These are phyloP conservation scores for Trichoderma parareesei DNA, from an alignment of 495 filamentous ascomycete genomes.

Conservation along the genomic window DNA sequence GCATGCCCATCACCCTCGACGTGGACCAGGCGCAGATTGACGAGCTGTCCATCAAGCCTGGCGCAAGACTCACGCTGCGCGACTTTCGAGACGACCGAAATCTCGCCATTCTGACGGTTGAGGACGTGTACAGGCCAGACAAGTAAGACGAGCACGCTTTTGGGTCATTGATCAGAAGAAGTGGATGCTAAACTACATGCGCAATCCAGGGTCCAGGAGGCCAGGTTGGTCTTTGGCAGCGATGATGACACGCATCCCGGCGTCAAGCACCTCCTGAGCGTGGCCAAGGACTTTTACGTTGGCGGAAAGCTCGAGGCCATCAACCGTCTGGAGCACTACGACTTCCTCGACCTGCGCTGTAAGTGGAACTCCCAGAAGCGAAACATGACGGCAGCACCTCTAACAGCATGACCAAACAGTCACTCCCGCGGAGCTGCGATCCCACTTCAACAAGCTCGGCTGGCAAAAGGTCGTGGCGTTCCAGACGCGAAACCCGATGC, in stretches of 20 bases:
- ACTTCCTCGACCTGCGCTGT: conserved; percentile 96
- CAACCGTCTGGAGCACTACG: conserved; percentile 92
- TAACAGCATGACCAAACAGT: conserved; percentile 38
- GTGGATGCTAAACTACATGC: background rate
- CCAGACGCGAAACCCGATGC: conserved; percentile 99
- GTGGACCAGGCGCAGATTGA: conserved; percentile 64
- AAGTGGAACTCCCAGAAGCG: conserved; percentile 23
- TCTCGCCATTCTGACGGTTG: conserved; percentile 89
- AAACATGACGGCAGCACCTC: background rate
- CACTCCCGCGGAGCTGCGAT: conserved; percentile 86
- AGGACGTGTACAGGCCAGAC: conserved; percentile 92
- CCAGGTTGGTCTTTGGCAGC: conserved; percentile 88
- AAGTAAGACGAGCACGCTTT: conserved; percentile 53
- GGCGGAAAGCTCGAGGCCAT: conserved; percentile 94
- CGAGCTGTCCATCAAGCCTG: conserved; percentile 62
- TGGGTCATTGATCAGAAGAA: too few relatives aligned
- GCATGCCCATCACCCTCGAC: conserved; percentile 94
- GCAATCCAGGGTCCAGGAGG: conserved; percentile 64
- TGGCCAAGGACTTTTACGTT: conserved; percentile 79
- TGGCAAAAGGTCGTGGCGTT: conserved; percentile 96
- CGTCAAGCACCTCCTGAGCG: conserved; percentile 75
- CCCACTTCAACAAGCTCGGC: conserved; percentile 98
- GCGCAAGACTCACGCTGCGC: conserved; percentile 74
- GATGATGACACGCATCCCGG: conserved; percentile 88
- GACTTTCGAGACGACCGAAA: conserved; percentile 96